A percentile compares a stretch with the other conserved stretches of the same genome.
Evolutionary conservation across 2,329 filamentous ascomycete genomes (phyloP).

Genomic region (Cephalotrichum gorgonifer): DNA sequence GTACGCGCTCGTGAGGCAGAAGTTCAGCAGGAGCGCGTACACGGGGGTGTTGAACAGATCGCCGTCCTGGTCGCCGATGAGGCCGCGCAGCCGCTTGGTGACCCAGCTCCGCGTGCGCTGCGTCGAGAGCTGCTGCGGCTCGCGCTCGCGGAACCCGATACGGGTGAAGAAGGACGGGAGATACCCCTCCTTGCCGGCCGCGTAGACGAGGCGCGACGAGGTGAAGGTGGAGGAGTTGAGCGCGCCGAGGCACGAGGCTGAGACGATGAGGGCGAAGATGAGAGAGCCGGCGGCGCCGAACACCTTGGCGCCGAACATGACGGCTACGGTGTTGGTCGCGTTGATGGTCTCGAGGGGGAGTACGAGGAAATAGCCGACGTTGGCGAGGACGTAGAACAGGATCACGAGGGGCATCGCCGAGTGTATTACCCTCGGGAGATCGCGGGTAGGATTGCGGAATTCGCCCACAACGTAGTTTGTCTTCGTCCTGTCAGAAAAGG

Average conservation of each 20-base stretch:
- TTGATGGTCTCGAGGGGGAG: slow-evolving; percentile 73
- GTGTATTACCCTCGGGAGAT: slow-evolving; percentile 90
- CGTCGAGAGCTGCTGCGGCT: slow-evolving; percentile 26
- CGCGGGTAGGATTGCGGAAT: slow-evolving; percentile 81
- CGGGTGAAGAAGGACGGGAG: slow-evolving; percentile 74
- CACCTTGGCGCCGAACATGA: slow-evolving; percentile 82
- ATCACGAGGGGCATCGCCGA: slow-evolving; percentile 95
- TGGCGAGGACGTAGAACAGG: slow-evolving; percentile 78
- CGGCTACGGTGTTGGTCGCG: slow-evolving; percentile 86
- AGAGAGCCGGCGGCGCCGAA: slow-evolving; percentile 78
- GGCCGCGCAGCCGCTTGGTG: slow-evolving; percentile 44
- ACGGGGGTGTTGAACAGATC: slow-evolving; percentile 92
- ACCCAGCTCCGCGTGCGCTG: slow-evolving; percentile 44
- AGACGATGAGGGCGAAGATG: slow-evolving; percentile 78
- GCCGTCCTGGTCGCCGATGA: slow-evolving; percentile 65
- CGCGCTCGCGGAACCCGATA: slow-evolving; percentile 54
- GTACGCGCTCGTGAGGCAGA: slow-evolving; percentile 62
- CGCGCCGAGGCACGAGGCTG: slow-evolving; percentile 85
- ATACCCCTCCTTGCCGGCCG: slow-evolving; percentile 90
- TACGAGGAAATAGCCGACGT: slow-evolving; percentile 89
- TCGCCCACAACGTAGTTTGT: slow-evolving; percentile 97
- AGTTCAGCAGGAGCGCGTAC: slow-evolving; percentile 79
- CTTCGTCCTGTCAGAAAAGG: slow-evolving; percentile 29
- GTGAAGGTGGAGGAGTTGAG: slow-evolving; percentile 94
- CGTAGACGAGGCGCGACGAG: slow-evolving; percentile 82